Conservation (phyloP, 495 filamentous ascomycete species). For the Emericellopsis terricola region DNA sequence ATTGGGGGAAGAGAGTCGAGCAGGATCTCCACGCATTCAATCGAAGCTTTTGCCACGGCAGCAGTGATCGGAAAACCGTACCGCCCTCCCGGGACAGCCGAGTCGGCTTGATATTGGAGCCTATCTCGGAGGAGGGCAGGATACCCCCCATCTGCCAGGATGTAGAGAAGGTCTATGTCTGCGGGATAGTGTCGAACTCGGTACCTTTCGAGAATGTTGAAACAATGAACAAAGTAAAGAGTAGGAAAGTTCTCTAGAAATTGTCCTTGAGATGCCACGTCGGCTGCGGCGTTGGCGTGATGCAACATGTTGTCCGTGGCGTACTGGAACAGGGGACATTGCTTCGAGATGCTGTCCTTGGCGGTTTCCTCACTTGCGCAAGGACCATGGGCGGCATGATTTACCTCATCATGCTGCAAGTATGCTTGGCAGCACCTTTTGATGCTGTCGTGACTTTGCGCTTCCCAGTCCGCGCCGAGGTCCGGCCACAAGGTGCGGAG, state of each 20-base stretch:
- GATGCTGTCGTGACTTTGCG: not conserved
- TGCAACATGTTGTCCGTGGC: slow-evolving; percentile 21
- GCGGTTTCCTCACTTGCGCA: not conserved
- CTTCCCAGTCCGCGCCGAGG: slow-evolving; percentile 1
- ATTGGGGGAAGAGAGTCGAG: no score
- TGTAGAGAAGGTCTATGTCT: no score
- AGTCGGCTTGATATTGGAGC: no score
- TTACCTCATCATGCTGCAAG: not conserved
- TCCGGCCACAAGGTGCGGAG: slow-evolving; percentile 11
- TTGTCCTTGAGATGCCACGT: not conserved
- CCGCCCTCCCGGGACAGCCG: no score
- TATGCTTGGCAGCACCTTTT: not conserved
- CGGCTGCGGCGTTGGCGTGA: slow-evolving; percentile 17
- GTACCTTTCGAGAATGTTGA: no score
- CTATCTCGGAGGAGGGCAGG: no score
- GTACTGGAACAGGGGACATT: slow-evolving; percentile 27
- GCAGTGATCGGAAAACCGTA: no score
- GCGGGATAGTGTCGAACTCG: no score
- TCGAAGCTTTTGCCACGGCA: no score
- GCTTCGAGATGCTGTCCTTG: not conserved
- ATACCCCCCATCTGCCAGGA: no score
- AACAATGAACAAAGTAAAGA: no score
- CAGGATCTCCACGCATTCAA: no score
- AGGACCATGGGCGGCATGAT: not conserved
- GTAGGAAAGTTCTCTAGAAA: not conserved